Evolutionary conservation across 345 rosid species (phyloP), one percentile per base, ranked within the genome.

Genomic region (Citrus sp.): DNA sequence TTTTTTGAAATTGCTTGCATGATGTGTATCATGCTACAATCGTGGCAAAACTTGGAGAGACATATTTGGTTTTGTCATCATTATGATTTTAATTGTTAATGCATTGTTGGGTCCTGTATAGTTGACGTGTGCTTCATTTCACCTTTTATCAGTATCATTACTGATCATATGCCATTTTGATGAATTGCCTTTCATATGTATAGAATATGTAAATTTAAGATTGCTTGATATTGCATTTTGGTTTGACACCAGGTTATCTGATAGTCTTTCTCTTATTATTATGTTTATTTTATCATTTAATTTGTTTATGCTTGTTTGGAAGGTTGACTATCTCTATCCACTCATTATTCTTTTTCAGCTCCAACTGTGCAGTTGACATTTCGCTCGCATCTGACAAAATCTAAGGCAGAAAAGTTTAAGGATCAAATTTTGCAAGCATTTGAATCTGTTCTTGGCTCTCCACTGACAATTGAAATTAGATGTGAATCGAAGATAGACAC

Each of bases 341-440:
- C 68, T 77, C 22, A 25, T 84, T 6, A 40, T 79, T 72, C 70
- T 67, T 62, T 84, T 62, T 84, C 96, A 97, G 99, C 98, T 83
- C 98, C 98, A 73, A 97, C 90, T 0, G 95, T 87, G 64, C 93
- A 93, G 83, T 80, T 97, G 84, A 82, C 83, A 72, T 92, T 97
- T 85, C 84, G 92, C 76, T 97, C 99, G 7, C 87, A 80, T 34
- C 67, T 83, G 72, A 82, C 90, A 4, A 91, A 87, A 82, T 75
- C 86, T 9, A 86, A 87, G 34, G 98, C 98, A 19, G 98, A 94
- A 89, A 92, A 87, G 87, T 87, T 89, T 64, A 80, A 80, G 73
- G 88, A 86, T 46, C 85, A 88, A 34, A 92, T 97, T 76, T 82
- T 90, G 70, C 87, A 87, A 87, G 98, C 98, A 73, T 94, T 97